Evolutionary conservation across 352 stramenopile genomes (phyloP).

Genomic region (Globisporangium irregulare): DNA sequence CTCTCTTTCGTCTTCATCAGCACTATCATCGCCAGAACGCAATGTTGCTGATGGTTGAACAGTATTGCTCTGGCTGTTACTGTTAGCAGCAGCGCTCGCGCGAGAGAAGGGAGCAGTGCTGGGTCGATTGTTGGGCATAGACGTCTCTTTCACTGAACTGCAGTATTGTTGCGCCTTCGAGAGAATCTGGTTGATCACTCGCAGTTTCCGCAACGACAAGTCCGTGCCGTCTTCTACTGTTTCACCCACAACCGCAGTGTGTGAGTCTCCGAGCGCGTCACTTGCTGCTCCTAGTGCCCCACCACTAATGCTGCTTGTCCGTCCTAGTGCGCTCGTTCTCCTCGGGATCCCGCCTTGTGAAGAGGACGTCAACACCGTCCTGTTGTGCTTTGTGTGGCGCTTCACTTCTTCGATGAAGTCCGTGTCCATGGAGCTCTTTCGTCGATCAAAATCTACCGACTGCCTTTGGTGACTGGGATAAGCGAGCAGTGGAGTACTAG

Average conservation of each 20-base stretch:
- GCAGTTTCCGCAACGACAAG: constrained; percentile 42
- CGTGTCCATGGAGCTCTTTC: constrained; percentile 45
- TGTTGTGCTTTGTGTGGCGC: constrained; percentile 25
- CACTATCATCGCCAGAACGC: not conserved
- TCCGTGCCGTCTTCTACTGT: constrained; percentile 7
- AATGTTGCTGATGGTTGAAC: not conserved
- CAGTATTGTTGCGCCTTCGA: constrained; percentile 39
- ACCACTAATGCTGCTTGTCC: not conserved
- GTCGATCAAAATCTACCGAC: constrained; percentile 4
- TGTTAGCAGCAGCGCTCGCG: not conserved
- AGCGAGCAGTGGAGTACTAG: constrained; percentile 3
- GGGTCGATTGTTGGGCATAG: not conserved
- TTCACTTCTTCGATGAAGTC: constrained; percentile 49
- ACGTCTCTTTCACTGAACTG: not conserved
- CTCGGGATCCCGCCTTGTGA: not conserved
- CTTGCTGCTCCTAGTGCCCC: not conserved
- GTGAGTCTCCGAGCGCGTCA: not conserved
- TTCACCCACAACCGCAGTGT: not conserved
- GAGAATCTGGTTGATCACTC: constrained; percentile 64
- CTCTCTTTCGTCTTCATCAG: not conserved
- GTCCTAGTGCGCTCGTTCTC: not conserved
- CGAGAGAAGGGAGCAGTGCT: constrained; percentile 6
- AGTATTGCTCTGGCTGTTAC: not conserved
- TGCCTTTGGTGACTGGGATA: not conserved
- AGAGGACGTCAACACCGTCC: constrained; percentile 6